Base-by-base conservation (phyloP, 192 early-diverging fungal genomes). In the Chytriomyces sp. region DNA sequence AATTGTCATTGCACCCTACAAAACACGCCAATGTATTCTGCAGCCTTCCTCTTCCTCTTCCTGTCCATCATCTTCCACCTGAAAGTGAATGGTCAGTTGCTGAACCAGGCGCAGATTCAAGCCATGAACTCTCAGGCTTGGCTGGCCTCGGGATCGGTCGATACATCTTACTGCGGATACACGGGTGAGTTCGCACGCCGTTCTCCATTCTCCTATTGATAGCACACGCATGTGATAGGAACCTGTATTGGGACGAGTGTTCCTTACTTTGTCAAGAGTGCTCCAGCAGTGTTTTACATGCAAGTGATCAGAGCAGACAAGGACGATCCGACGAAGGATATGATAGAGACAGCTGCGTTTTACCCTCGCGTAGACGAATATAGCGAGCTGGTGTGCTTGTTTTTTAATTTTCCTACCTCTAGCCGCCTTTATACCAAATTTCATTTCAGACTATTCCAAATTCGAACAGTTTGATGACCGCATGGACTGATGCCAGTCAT, bases 321-420 rank as follows among this genome's bases (percentile, higher is more conserved):
- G 33, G 14, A 7, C 36, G 65, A 68, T 28, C n/a, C 65, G 5
- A 32, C 44, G 6, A 68, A 68, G 30, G 55, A 39, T 30, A 53
- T 33, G 5, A 63, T 69, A 8, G 53, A 69, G 41, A 79, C 79
- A 22, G 75, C 75, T 4, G 56, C 77, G 22, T 84, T 81, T 71
- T 84, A 76, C 73, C 82, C 82, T 2, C 26, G 30, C 12, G 82
- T 84, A 8, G 82, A 84, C 49, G 79, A 81, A 54, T 84, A 84
- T 53, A 52, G 67, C 38, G 55, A 78, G 55, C 69, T 84, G 60
- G 62, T 59, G 5, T 68, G n/a, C 65, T 31, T 12, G 2, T 37
- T 12, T 49, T 0, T 49, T 14, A 49, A 49, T 49, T 14, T 1
- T 22, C 44, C 44, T 2, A 19, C 3, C n/a, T n/a, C n/a, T 14